Base-by-base conservation (phyloP, 306 rosid species). In the Cyclanthera cordifolia region DNA sequence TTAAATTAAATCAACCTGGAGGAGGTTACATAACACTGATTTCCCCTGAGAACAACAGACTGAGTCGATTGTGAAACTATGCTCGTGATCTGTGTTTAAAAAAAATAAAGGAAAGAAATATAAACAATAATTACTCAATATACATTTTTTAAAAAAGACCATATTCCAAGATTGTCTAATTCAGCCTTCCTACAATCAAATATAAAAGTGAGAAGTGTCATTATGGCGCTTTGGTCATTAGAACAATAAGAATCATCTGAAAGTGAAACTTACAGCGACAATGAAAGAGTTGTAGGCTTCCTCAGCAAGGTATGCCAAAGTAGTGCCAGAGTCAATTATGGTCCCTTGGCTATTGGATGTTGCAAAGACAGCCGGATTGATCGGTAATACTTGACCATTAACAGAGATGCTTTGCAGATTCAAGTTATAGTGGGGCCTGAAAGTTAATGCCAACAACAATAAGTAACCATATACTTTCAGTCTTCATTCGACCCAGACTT, bases 401-500 rank as follows among this genome's bases (percentile, higher is more conserved):
- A 94, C 96, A 73, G 96, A 77, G 74, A 94, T 94, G 86, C 99
- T 94, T 82, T 81, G 89, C 69, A 94, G 84, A 81, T 88, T 79
- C 80, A 94, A 75, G 76, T 90, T 90, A 80, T 94, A 94, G 70
- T 90, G 99, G 50, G 97, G 91, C 96, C 99, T 94, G 96, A 74
- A 77, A 84, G 59, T 69, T 60, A 70, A 47, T 63, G 21, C 16
- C 59, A 71, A 15, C 41, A 19, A 67, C 27, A 32, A 66, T 68
- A 1, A 34, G 48, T 19, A 53, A 52, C 50, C 20, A 32, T 24
- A 6, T 14, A 23, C 50, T 66, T 66, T 45, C 23, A 46, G 13
- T 45, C 8, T 39, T 6, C 5, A 43, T 39, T 20, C 6, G 20
- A 43, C 14, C 21, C 53, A 64, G 20, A 20, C 30, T 30, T 37